Conservation (phyloP, 1,139 yeast species). For the Yamadazyma dendronema region DNA sequence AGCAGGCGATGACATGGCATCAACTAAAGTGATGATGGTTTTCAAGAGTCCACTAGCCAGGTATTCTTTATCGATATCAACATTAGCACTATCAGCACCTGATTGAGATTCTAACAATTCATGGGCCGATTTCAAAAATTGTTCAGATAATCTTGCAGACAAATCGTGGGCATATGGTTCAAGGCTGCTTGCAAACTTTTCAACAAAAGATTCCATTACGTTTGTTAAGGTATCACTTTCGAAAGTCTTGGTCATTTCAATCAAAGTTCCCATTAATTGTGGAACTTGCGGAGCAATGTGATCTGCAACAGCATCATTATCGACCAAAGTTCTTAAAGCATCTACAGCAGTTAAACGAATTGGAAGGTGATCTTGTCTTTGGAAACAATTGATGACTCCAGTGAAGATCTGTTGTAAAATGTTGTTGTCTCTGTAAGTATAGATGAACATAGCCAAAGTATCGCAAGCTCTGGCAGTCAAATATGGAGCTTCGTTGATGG, state of each 20-base stretch:
- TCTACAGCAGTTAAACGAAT: constrained; percentile 53
- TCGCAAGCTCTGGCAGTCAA: constrained; percentile 58
- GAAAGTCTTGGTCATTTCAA: constrained; percentile 48
- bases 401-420: constrained; percentile 46
- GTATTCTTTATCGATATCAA: constrained; percentile 47
- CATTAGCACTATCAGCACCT: constrained; percentile 21
- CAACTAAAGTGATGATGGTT: constrained; percentile 51
- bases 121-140: constrained; percentile 44
- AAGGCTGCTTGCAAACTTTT: constrained; percentile 49
- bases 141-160: constrained; percentile 45
- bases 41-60: constrained; percentile 52
- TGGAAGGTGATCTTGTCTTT: constrained; percentile 44
- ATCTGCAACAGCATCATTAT: constrained; percentile 46
- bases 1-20: constrained; percentile 50
- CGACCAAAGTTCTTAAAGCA: constrained; percentile 50
- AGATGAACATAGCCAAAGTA: constrained; percentile 47
- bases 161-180: constrained; percentile 58
- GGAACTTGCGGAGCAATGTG: constrained; percentile 50
- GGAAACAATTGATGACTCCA: constrained; percentile 45
- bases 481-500: constrained; percentile 38
- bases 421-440: constrained; percentile 36
- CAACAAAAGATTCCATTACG: constrained; percentile 58
- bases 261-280: constrained; percentile 50
- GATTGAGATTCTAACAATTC: constrained; percentile 39
- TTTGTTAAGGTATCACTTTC: constrained; percentile 55